Percentiles rank a stretch among this genome's conserved stretches.
Conservation (phyloP, 2,329 filamentous ascomycete genomes). For the Ophiosphaerella herpotricha region DNA sequence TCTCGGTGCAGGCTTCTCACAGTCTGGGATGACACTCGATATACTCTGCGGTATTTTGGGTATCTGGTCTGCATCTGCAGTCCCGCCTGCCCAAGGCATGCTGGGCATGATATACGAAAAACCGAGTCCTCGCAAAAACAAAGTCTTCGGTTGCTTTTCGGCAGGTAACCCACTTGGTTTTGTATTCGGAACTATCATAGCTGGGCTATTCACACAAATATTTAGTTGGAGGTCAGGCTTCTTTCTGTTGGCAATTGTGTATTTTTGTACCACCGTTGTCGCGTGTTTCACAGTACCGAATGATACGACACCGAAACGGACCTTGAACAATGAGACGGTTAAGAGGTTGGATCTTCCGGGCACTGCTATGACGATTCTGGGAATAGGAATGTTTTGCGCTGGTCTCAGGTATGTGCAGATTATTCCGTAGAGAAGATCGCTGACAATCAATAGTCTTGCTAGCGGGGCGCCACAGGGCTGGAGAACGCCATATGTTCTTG, state of each 20-base stretch:
- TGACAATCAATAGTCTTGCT: constrained; percentile 45
- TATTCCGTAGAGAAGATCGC: neutral
- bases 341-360: constrained; percentile 66
- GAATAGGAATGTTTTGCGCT: constrained; percentile 68
- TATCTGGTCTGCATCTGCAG: constrained; percentile 65
- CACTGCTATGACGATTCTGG: constrained; percentile 64
- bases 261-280: constrained; percentile 61
- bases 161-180: constrained; percentile 63
- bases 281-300: constrained; percentile 66
- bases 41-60: constrained; percentile 68
- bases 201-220: constrained; percentile 64
- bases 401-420: constrained; percentile 57
- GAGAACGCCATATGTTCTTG: constrained; percentile 65
- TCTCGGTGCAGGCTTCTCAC: constrained; percentile 64
- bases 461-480: constrained; percentile 65
- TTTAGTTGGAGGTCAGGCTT: constrained; percentile 68
- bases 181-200: constrained; percentile 63
- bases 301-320: constrained; percentile 55
- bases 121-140: constrained; percentile 66
- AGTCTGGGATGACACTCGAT: constrained; percentile 63
- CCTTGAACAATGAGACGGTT: constrained; percentile 53
- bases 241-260: constrained; percentile 66
- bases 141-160: constrained; percentile 66
- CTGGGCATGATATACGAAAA: constrained; percentile 67
- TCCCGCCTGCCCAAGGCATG: constrained; percentile 67